phyloP scores from a whole-genome alignment of 352 stramenopile genomes.

The Globisporangium perplexum region DNA sequence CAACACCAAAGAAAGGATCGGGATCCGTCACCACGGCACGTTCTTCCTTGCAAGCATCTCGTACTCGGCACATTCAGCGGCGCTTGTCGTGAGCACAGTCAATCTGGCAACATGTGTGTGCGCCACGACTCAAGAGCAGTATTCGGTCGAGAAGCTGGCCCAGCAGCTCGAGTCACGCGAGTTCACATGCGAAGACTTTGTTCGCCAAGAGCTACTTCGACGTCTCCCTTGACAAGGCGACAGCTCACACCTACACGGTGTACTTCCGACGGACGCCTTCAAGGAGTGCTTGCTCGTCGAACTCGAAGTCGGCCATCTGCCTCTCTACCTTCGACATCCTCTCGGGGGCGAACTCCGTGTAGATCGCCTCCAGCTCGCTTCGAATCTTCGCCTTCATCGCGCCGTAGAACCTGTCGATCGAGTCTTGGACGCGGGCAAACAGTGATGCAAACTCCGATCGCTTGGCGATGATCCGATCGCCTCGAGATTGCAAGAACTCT shows the following conservation, averaged over 20 bases:
- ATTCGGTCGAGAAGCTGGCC: slow-evolving; percentile 11
- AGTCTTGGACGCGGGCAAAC: slow-evolving; percentile 20
- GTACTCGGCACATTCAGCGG: not conserved
- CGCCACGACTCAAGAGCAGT: not conserved
- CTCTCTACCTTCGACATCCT: slow-evolving; percentile 37
- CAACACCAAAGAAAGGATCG: not conserved
- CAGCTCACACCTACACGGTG: slow-evolving; percentile 1
- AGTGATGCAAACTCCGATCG: slow-evolving; percentile 23
- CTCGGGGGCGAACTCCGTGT: slow-evolving; percentile 42
- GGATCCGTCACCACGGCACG: not conserved
- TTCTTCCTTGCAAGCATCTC: slow-evolving; percentile 7
- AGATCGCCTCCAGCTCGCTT: slow-evolving; percentile 31
- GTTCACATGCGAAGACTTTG: slow-evolving; percentile 11
- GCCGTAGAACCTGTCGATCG: slow-evolving; percentile 26
- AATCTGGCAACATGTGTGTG: not conserved
- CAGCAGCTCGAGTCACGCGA: slow-evolving; percentile 16
- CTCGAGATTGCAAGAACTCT: not conserved
- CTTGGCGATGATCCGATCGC: slow-evolving; percentile 5
- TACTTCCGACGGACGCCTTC: slow-evolving; percentile 47
- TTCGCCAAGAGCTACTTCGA: slow-evolving; percentile 7
- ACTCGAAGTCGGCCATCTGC: slow-evolving; percentile 50
- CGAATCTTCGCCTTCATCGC: slow-evolving; percentile 15
- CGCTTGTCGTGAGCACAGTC: not conserved
- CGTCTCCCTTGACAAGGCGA: not conserved
- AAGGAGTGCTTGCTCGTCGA: slow-evolving; percentile 35